Base-by-base conservation (phyloP, 371 early-diverging fungal genomes). In the Mucor irregularis region DNA sequence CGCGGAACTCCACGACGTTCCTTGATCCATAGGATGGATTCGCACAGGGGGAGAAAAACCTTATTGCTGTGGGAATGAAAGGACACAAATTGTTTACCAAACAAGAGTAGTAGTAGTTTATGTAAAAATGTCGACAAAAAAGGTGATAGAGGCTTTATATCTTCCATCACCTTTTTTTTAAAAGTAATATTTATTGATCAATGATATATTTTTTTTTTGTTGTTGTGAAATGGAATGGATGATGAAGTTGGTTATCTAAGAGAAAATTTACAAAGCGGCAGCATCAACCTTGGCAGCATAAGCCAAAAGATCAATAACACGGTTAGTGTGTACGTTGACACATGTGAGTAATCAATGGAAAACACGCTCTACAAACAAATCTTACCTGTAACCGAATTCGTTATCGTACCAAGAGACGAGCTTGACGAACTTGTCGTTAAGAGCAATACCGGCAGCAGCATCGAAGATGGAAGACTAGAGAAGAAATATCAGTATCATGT, bases 391-490 rank as follows among this genome's bases (percentile, higher is more conserved):
- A 64, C 97, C 99, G 73, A 81, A 75, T 72, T 92, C 91, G 84
- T 92, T 92, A 70, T 91, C 91, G 75, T 93, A 99, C 98, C 99
- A 99, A 43, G 95, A 85, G 61, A 99, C 82, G 29, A 64, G 49
- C 68, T 99, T 99, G 84, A 99, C 94, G 73, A 99, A 99, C 65
- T 87, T 94, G 71, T 90, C 80, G 78, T 91, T 97, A 51, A 99
- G 83, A 29, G 91, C 86, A 60, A 99, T 99, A 74, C 98, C 97
- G 57, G 99, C 99, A 71, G 89, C 86, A 73, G 93, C 89, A 80
- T 99, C 99, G 63, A 99, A 93, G 80, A 98, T 91, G 76, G 91
- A 93, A 50, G 94, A 93, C 30, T 48, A 16, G 28, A 11, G 1
- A 29, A 8, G 22, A 5, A 22, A 48, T 21, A 34, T 13, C 21